Percentiles rank a stretch among this genome's conserved stretches.
These are phyloP conservation scores for Cadophora gregata DNA, from an alignment of 2,329 filamentous ascomycete species.

Conservation along the genomic window DNA sequence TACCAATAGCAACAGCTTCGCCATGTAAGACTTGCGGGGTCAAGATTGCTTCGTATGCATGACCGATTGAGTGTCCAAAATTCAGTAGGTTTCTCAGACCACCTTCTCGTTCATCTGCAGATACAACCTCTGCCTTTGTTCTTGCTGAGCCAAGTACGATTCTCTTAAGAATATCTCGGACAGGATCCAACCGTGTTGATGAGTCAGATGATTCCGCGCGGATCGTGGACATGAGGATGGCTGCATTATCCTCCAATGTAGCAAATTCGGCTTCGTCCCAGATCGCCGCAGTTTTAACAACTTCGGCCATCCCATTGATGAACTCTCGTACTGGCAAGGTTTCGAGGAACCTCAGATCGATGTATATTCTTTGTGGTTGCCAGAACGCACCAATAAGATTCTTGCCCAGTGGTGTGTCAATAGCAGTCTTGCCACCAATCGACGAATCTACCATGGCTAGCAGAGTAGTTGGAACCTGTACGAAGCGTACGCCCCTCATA, in stretches of 20 bases:
- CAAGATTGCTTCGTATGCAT: constrained; percentile 93
- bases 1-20: constrained; percentile 94
- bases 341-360: constrained; percentile 90
- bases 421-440: constrained; percentile 97
- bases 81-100: constrained; percentile 94
- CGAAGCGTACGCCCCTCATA: constrained; percentile 95
- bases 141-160: constrained; percentile 86
- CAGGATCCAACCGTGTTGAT: constrained; percentile 67
- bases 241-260: constrained; percentile 80
- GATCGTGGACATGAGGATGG: constrained; percentile 75
- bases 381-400: constrained; percentile 96
- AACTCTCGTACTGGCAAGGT: constrained; percentile 91
- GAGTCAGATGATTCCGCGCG: constrained; percentile 61
- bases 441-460: constrained; percentile 98
- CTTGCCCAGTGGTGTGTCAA: constrained; percentile 95
- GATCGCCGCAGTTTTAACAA: constrained; percentile 96
- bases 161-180: constrained; percentile 73
- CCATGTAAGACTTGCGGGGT: constrained; percentile 96
- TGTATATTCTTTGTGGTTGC: constrained; percentile 93
- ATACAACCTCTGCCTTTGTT: constrained; percentile 94
- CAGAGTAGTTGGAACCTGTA: constrained; percentile 94
- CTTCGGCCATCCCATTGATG: constrained; percentile 98
- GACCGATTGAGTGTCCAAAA: constrained; percentile 97
- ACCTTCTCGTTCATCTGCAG: constrained; percentile 91
- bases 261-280: constrained; percentile 90